phyloP scores from a whole-genome alignment of 305 asterid species.

The Solanum chacoense region DNA sequence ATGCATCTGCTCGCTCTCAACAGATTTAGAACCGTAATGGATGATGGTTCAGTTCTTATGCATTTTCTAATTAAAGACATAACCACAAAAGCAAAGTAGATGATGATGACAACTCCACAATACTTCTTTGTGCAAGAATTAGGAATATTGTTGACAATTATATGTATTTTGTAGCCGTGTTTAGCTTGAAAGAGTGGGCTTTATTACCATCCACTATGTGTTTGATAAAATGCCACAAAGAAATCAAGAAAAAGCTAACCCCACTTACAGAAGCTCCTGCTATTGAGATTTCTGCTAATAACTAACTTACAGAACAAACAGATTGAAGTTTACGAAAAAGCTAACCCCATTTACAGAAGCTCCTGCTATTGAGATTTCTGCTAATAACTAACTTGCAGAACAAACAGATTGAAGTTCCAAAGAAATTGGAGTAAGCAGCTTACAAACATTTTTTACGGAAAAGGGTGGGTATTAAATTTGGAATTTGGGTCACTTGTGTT shows the following conservation, averaged over 20 bases:
- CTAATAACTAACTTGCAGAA: too few species aligned
- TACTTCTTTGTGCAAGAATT: not conserved
- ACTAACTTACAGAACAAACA: too few species aligned
- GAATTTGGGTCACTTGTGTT: too few species aligned
- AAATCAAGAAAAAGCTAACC: not conserved
- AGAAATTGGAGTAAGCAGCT: too few species aligned
- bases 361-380: too few species aligned
- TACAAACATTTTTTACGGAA: too few species aligned
- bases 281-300: too few species aligned
- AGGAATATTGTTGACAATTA: not conserved
- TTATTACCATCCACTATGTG: not conserved
- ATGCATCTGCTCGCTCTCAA: constrained; percentile 37
- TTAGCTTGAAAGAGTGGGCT: not conserved
- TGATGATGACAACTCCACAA: not conserved
- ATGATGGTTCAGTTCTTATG: not conserved
- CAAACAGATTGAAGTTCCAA: too few species aligned
- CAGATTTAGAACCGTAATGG: constrained; percentile 18
- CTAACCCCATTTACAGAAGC: too few species aligned
- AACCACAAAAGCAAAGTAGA: not conserved
- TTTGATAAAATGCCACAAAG: not conserved
- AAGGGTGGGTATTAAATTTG: too few species aligned
- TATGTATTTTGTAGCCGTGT: not conserved
- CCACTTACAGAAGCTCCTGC: not conserved
- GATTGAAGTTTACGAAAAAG: too few species aligned
- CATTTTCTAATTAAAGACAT: not conserved